Conservation (phyloP, 768 basidiomycete species). For the Galerina marginata region DNA sequence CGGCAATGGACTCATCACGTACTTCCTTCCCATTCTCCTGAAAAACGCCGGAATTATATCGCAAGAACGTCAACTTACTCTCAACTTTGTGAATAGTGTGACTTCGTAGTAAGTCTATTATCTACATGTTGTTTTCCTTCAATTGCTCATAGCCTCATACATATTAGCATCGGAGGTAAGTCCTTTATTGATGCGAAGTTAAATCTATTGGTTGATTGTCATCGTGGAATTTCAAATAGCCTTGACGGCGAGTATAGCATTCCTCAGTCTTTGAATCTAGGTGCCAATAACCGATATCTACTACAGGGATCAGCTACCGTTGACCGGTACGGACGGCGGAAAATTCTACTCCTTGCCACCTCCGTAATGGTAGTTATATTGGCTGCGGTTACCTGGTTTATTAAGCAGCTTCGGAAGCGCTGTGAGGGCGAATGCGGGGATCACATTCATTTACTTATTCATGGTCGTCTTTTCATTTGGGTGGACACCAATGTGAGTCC, state of each 20-base stretch:
- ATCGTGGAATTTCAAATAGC: slow-evolving; percentile 23
- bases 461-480: slow-evolving; percentile 61
- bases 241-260: slow-evolving; percentile 29
- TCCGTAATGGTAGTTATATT: slow-evolving; percentile 43
- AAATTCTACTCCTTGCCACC: slow-evolving; percentile 46
- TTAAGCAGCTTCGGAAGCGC: slow-evolving; percentile 41
- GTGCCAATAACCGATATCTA: slow-evolving; percentile 4
- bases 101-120: slow-evolving; percentile 21
- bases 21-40: slow-evolving; percentile 50
- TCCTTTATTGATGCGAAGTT: neutral
- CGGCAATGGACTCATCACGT: slow-evolving; percentile 55
- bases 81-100: slow-evolving; percentile 26
- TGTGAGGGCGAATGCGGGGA: slow-evolving; percentile 52
- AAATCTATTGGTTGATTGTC: neutral
- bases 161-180: slow-evolving; percentile 42
- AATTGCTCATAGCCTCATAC: neutral
- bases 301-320: slow-evolving; percentile 49
- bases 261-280: neutral
- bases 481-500: slow-evolving; percentile 57
- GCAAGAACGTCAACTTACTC: slow-evolving; percentile 22
- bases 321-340: slow-evolving; percentile 55
- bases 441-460: slow-evolving; percentile 55
- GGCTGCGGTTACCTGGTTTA: slow-evolving; percentile 52
- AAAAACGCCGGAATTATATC: slow-evolving; percentile 29
- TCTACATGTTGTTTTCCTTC: neutral